Evolutionary conservation across 106 monocot genomes (phyloP).

Genomic region (Cymbidium sinense): DNA sequence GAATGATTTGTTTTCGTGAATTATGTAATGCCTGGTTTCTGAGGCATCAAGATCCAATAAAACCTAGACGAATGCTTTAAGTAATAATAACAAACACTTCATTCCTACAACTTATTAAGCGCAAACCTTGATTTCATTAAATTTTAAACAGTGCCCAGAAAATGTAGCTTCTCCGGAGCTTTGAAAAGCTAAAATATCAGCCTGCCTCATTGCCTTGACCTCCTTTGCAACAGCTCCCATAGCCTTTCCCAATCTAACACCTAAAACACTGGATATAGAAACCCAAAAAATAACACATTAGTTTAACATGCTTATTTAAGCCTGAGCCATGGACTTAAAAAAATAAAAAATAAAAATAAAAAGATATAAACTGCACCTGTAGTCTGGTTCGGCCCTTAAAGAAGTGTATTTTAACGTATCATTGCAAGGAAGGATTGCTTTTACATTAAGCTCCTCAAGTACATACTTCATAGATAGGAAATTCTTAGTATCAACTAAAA

Average conservation of each 20-base stretch:
- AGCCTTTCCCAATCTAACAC: slow-evolving; percentile 79
- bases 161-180: slow-evolving; percentile 59
- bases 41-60: neutral
- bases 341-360: no score
- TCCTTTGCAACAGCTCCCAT: slow-evolving; percentile 83
- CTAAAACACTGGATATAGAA: slow-evolving; percentile 43
- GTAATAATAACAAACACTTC: neutral
- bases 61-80: neutral
- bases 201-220: slow-evolving; percentile 79
- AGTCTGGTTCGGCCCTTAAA: slow-evolving; percentile 93
- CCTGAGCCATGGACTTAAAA: neutral
- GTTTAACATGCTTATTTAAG: neutral
- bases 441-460: slow-evolving; percentile 90
- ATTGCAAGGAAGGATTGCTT: slow-evolving; percentile 82
- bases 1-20: neutral
- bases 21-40: neutral
- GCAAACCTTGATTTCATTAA: slow-evolving; percentile 82
- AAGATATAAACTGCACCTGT: slow-evolving; percentile 44
- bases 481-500: neutral
- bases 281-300: neutral
- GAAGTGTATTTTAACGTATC: slow-evolving; percentile 86
- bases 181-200: slow-evolving; percentile 81
- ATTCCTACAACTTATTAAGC: neutral
- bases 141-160: slow-evolving; percentile 64
- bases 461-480: slow-evolving; percentile 65